These are phyloP conservation scores for Diaporthe sp. DNA, from an alignment of 2,329 filamentous ascomycete species.

Conservation along the genomic window DNA sequence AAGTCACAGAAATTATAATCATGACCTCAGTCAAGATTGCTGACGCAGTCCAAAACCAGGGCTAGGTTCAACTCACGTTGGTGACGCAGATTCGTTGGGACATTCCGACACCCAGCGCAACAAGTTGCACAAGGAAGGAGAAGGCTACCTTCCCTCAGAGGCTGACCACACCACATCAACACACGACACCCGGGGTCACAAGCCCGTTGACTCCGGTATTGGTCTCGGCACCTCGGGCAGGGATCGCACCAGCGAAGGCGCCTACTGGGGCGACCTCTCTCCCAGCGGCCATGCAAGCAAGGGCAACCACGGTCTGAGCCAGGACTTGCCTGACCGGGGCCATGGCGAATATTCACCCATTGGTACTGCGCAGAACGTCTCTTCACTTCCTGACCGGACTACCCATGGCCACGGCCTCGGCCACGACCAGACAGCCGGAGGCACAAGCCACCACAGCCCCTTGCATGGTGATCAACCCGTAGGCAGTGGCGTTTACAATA, in stretches of 20 bases:
- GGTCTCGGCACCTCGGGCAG: slow-evolving; percentile 1
- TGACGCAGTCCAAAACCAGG: background rate
- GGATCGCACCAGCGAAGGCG: slow-evolving; percentile 9
- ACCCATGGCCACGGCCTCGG: background rate
- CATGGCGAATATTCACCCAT: background rate
- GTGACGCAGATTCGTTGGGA: background rate
- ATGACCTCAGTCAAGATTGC: background rate
- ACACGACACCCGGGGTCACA: background rate
- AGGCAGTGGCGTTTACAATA: slow-evolving; percentile 24
- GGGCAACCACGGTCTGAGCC: background rate
- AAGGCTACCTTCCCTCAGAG: slow-evolving; percentile 28
- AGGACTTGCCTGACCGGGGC: slow-evolving; percentile 21
- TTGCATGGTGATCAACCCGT: slow-evolving; percentile 16
- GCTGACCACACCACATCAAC: background rate
- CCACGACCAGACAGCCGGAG: background rate
- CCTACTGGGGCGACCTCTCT: slow-evolving; percentile 34
- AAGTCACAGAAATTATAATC: background rate
- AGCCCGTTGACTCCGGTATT: slow-evolving; percentile 24
- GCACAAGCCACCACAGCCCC: background rate
- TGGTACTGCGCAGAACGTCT: background rate
- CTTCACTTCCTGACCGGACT: background rate
- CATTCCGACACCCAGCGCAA: slow-evolving; percentile 27
- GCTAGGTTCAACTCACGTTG: background rate
- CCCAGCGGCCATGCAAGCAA: slow-evolving; percentile 15
- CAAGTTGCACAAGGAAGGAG: slow-evolving; percentile 34